Conservation (phyloP, 116 monocot species). For the Zostera marina region DNA sequence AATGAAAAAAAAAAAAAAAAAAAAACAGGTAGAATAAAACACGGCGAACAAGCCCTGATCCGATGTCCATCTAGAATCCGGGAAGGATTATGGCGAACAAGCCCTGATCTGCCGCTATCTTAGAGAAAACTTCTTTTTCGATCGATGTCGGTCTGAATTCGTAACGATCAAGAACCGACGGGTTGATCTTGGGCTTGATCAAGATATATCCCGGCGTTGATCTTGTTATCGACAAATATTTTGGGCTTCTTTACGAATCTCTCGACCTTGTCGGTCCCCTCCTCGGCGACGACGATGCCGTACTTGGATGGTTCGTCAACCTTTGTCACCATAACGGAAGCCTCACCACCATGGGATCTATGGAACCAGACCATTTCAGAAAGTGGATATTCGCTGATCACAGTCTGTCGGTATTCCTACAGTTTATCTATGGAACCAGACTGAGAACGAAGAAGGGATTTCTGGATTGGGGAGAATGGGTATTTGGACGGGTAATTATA, state of each 20-base stretch:
- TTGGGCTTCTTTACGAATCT: conserved; percentile 55
- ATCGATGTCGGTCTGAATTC: conserved; percentile 32
- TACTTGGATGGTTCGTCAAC: conserved; percentile 60
- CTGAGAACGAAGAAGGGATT: conserved; percentile 92
- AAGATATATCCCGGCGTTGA: conserved; percentile 55
- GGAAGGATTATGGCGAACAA: conserved; percentile 32
- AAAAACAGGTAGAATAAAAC: too few relatives aligned
- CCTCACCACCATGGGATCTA: conserved; percentile 68
- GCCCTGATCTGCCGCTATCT: conserved; percentile 23
- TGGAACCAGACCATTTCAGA: conserved; percentile 58
- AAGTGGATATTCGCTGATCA: conserved; percentile 82
- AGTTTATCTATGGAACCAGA: too few relatives aligned
- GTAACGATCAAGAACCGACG: conserved; percentile 37
- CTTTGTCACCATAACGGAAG: conserved; percentile 92
- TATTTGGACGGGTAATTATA: too few relatives aligned
- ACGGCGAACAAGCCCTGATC: too few relatives aligned
- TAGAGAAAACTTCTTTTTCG: conserved; percentile 28
- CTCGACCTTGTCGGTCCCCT: conserved; percentile 41
- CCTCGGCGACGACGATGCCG: conserved; percentile 47
- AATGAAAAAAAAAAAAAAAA: too few relatives aligned
- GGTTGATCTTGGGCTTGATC: too few relatives aligned
- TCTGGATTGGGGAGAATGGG: too few relatives aligned
- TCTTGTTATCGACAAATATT: conserved; percentile 53
- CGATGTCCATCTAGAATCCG: conserved; percentile 64
- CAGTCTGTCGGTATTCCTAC: too few relatives aligned